phyloP scores from a whole-genome alignment of 257 asterid genomes.

The Galeopsis tetrahit region DNA sequence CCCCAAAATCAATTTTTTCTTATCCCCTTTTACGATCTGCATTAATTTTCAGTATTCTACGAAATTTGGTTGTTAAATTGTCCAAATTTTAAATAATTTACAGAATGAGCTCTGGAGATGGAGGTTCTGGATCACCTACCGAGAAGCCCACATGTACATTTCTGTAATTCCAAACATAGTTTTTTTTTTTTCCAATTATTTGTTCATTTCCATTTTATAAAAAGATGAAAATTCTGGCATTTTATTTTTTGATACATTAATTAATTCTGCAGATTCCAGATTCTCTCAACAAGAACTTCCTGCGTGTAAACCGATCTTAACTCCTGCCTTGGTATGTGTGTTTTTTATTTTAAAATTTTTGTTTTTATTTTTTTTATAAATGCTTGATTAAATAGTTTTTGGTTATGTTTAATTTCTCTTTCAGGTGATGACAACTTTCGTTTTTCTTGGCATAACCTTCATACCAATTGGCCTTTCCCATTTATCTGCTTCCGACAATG shows the following conservation, averaged over 20 bases:
- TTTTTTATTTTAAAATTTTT: not conserved
- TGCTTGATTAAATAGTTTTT: conserved; percentile 10
- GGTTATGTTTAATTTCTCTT: conserved; percentile 28
- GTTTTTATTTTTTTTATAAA: not conserved
- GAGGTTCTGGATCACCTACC: conserved; percentile 41
- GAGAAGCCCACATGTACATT: conserved; percentile 46
- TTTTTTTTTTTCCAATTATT: not conserved
- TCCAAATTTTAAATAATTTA: not conserved
- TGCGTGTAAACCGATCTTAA: conserved; percentile 92
- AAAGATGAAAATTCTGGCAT: not conserved
- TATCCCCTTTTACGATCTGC: conserved; percentile 26
- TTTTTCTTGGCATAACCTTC: conserved; percentile 68
- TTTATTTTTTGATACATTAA: not conserved
- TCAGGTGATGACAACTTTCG: conserved; percentile 73
- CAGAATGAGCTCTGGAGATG: conserved; percentile 51
- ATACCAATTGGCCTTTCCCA: conserved; percentile 84
- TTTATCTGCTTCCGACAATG: conserved; percentile 71
- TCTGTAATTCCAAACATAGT: not conserved
- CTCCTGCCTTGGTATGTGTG: conserved; percentile 74
- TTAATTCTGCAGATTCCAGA: conserved; percentile 66
- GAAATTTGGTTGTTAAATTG: not conserved
- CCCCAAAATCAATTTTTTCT: not conserved
- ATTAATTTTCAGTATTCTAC: not conserved
- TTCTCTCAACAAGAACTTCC: conserved; percentile 98
- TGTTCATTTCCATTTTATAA: not conserved